phyloP scores from a whole-genome alignment of 1,139 yeast genomes.

The Insectozyma bohioensis region DNA sequence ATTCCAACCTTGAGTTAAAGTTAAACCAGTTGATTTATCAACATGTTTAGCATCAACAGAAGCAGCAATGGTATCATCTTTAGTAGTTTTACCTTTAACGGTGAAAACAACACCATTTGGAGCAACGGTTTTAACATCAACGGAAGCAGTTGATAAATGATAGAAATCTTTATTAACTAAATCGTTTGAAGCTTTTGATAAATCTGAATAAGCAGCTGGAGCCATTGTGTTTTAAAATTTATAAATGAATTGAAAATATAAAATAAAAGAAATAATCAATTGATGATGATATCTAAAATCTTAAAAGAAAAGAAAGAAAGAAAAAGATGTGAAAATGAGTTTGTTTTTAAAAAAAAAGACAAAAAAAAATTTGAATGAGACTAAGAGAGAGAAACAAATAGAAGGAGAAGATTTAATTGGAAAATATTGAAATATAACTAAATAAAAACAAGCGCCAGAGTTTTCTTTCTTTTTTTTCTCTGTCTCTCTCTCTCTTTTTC shows the following conservation, averaged over 20 bases:
- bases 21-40: constrained; percentile 91
- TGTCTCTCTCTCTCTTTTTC: too few species aligned
- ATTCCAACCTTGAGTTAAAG: constrained; percentile 97
- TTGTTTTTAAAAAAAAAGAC: background rate
- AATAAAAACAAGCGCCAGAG: too few species aligned
- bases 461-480: too few species aligned
- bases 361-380: constrained; percentile 1
- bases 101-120: constrained; percentile 97
- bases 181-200: constrained; percentile 87
- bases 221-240: constrained; percentile 33
- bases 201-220: constrained; percentile 84
- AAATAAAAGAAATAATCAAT: constrained; percentile 2
- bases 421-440: too few species aligned
- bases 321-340: constrained; percentile 9
- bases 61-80: constrained; percentile 83
- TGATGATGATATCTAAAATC: constrained; percentile 1
- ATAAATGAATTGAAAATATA: too few species aligned
- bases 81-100: constrained; percentile 88
- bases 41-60: constrained; percentile 89
- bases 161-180: constrained; percentile 89
- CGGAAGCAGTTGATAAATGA: constrained; percentile 84
- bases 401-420: constrained; percentile 2
- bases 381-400: constrained; percentile 3
- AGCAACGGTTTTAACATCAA: constrained; percentile 89
- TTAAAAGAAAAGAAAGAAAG: constrained; percentile 7